phyloP scores from a whole-genome alignment of 2,329 filamentous ascomycete genomes.

The Amesomyces nigricolor region DNA sequence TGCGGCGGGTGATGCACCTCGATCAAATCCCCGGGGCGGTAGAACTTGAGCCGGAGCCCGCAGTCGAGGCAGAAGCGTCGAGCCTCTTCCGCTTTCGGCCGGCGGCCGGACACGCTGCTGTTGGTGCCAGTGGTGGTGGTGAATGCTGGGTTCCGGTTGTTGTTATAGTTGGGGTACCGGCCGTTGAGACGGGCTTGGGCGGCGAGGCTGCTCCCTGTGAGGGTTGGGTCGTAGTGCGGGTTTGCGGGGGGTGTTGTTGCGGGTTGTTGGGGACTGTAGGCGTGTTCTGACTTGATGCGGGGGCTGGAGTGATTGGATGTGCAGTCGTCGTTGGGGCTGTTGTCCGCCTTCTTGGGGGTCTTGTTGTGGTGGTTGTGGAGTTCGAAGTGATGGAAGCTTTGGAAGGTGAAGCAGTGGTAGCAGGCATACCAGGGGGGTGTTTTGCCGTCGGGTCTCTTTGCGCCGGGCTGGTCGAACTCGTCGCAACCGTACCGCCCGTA shows the following conservation, averaged over 20 bases:
- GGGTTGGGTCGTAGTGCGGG: conserved; percentile 24
- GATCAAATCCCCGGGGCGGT: conserved; percentile 22
- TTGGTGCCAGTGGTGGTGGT: neutral
- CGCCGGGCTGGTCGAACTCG: neutral
- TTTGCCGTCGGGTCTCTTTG: conserved; percentile 6
- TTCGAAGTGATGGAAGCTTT: conserved; percentile 21
- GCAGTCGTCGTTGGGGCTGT: neutral
- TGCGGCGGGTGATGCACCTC: conserved; percentile 15
- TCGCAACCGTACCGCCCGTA: conserved; percentile 12
- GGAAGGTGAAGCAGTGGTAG: conserved; percentile 24
- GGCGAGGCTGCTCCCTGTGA: conserved; percentile 21
- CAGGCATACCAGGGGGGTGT: conserved; percentile 19
- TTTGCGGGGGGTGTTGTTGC: conserved; percentile 13
- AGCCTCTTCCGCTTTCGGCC: conserved; percentile 16
- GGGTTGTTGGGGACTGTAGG: neutral
- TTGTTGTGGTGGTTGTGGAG: conserved; percentile 16
- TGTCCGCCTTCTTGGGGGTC: neutral
- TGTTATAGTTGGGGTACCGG: neutral
- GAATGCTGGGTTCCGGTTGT: no score
- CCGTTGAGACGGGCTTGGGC: neutral
- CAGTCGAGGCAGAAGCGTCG: conserved; percentile 25
- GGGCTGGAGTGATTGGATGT: neutral
- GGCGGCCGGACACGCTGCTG: conserved; percentile 14
- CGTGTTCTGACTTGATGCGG: neutral
- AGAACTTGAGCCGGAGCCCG: conserved; percentile 20